Percentiles rank a stretch among this genome's conserved stretches.
These are phyloP conservation scores for Penicillium concentricum DNA, from an alignment of 2,329 filamentous ascomycete genomes.

Conservation along the genomic window DNA sequence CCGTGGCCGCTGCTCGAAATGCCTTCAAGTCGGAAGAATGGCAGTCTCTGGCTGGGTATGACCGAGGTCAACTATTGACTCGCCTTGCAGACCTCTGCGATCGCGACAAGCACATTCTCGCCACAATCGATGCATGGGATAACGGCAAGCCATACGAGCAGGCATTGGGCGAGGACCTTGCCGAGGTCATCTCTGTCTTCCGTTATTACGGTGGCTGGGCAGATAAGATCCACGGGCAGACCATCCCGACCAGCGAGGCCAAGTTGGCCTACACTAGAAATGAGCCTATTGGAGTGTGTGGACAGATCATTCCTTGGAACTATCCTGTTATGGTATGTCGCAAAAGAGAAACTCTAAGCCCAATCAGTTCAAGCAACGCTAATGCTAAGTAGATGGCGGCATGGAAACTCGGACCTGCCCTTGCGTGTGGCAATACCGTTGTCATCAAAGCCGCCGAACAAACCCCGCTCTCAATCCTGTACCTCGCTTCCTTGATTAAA, in stretches of 20 bases:
- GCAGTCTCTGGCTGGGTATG: not conserved
- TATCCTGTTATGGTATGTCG: not conserved
- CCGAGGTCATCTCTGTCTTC: slow-evolving; percentile 10
- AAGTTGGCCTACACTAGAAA: slow-evolving; percentile 6
- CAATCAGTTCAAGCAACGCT: not conserved
- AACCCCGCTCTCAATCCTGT: slow-evolving; percentile 6
- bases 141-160: slow-evolving; percentile 1
- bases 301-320: slow-evolving; percentile 9
- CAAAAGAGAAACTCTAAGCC: too few relatives aligned
- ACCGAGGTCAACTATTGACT: not conserved
- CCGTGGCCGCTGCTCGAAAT: not conserved
- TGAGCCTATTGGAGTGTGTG: slow-evolving; percentile 1
- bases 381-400: slow-evolving; percentile 1
- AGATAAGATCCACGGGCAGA: slow-evolving; percentile 93
- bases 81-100: not conserved
- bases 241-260: slow-evolving; percentile 48
- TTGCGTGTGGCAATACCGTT: slow-evolving; percentile 10
- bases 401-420: slow-evolving; percentile 6
- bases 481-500: slow-evolving; percentile 18
- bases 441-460: slow-evolving; percentile 9
- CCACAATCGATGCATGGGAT: slow-evolving; percentile 3
- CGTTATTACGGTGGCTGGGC: slow-evolving; percentile 83
- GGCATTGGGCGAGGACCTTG: slow-evolving; percentile 1
- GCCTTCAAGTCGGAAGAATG: slow-evolving; percentile 2
- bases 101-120: slow-evolving; percentile 11